phyloP scores from a whole-genome alignment of 176 grass and related monocot species.

The Otatea glauca region DNA sequence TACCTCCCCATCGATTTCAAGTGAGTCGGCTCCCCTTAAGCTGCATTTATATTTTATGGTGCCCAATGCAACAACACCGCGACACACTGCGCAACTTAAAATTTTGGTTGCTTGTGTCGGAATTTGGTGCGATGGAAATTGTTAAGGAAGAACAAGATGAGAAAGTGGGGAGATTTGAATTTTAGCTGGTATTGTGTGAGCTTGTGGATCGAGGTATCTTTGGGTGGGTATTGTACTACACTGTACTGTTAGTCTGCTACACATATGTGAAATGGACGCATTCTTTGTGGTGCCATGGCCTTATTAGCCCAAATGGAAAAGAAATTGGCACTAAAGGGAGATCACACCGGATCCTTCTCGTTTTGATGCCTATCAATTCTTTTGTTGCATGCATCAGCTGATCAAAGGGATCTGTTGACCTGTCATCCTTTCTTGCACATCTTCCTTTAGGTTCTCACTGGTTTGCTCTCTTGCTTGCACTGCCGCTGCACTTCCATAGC shows the following conservation, averaged over 20 bases:
- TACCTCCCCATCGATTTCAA: constrained; percentile 99
- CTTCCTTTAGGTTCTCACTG: constrained; percentile 45
- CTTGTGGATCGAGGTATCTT: constrained; percentile 44
- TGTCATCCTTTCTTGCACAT: constrained; percentile 47
- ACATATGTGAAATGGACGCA: not conserved
- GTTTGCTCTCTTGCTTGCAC: constrained; percentile 51
- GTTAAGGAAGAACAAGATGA: not conserved
- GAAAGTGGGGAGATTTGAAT: not conserved
- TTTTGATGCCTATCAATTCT: constrained; percentile 47
- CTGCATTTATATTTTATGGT: constrained; percentile 64
- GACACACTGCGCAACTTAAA: not conserved
- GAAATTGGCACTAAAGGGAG: constrained; percentile 35
- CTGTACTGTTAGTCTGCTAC: constrained; percentile 8
- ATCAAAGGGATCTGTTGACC: constrained; percentile 38
- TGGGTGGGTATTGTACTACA: not conserved
- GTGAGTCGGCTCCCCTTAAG: constrained; percentile 56
- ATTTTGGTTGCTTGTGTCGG: not conserved
- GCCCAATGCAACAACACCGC: constrained; percentile 22
- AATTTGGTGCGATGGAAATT: not conserved
- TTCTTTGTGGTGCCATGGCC: constrained; percentile 20
- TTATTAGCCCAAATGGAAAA: constrained; percentile 57
- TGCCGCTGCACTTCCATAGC: constrained; percentile 55
- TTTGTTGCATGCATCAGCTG: constrained; percentile 45
- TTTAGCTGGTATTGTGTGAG: not conserved
- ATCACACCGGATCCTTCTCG: constrained; percentile 41